These are phyloP conservation scores for Nakazawaea molendinolei DNA, from an alignment of 805 yeast species.

Conservation along the genomic window DNA sequence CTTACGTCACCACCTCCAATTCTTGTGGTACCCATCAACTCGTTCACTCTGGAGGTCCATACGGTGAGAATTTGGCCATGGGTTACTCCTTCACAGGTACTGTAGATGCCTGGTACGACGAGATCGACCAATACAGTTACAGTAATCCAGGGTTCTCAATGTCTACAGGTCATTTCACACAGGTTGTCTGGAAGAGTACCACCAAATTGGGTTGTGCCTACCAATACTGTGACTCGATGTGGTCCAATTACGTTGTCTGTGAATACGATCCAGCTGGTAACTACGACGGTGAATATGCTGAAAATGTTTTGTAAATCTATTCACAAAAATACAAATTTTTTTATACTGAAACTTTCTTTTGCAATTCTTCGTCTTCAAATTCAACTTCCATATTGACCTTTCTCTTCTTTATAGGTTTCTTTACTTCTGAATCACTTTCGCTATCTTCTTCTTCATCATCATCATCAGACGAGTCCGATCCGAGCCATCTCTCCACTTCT, in stretches of 20 bases:
- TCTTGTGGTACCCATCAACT: slow-evolving; percentile 43
- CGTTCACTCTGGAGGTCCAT: slow-evolving; percentile 57
- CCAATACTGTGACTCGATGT: slow-evolving; percentile 44
- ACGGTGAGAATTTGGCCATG: slow-evolving; percentile 79
- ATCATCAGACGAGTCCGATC: slow-evolving; percentile 17
- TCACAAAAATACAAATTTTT: not conserved
- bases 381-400: slow-evolving; percentile 11
- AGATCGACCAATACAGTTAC: slow-evolving; percentile 46
- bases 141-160: slow-evolving; percentile 38
- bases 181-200: slow-evolving; percentile 65
- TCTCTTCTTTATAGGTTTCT: slow-evolving; percentile 6
- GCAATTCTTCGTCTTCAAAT: slow-evolving; percentile 3
- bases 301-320: slow-evolving; percentile 24
- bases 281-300: slow-evolving; percentile 36
- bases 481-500: slow-evolving; percentile 37
- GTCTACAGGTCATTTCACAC: slow-evolving; percentile 76
- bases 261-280: slow-evolving; percentile 76
- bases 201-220: slow-evolving; percentile 66
- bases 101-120: slow-evolving; percentile 72
- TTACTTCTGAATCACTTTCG: slow-evolving; percentile 43
- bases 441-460: slow-evolving; percentile 15
- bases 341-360: not conserved
- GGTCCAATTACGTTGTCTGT: slow-evolving; percentile 59
- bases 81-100: slow-evolving; percentile 58
- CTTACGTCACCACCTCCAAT: slow-evolving; percentile 46